Conservation (phyloP, 805 yeast species). For the Teunomyces panamensis region DNA sequence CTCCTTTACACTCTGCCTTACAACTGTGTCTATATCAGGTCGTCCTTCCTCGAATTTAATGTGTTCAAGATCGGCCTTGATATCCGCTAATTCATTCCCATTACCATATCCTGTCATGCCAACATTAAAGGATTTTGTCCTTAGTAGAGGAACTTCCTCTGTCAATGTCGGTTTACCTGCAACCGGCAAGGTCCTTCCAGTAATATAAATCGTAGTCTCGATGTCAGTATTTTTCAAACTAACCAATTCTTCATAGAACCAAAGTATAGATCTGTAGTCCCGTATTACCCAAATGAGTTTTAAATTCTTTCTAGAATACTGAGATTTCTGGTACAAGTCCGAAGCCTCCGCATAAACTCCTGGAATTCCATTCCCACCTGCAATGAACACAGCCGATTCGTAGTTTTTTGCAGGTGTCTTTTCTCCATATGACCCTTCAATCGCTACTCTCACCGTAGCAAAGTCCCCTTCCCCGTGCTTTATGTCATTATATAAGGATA, state of each 20-base stretch:
- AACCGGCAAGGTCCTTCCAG: not conserved
- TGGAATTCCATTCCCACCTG: conserved; percentile 68
- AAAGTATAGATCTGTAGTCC: conserved; percentile 46
- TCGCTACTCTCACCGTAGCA: conserved; percentile 38
- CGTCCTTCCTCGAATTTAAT: conserved; percentile 39
- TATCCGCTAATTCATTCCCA: conserved; percentile 1
- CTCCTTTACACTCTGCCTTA: conserved; percentile 7
- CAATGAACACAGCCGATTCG: conserved; percentile 48
- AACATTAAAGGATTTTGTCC: not conserved
- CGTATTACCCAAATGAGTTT: conserved; percentile 65
- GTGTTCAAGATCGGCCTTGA: conserved; percentile 24
- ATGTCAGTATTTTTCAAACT: conserved; percentile 24
- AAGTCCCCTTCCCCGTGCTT: conserved; percentile 29
- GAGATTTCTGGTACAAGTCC: conserved; percentile 11
- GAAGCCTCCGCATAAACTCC: conserved; percentile 47
- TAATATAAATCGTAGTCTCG: conserved; percentile 25
- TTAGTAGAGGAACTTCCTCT: not conserved
- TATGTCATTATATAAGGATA: conserved; percentile 30
- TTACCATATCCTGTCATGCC: not conserved
- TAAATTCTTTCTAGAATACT: conserved; percentile 8
- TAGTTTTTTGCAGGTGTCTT: conserved; percentile 46
- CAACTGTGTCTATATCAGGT: conserved; percentile 9
- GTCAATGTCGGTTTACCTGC: not conserved
- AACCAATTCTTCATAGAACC: conserved; percentile 48
- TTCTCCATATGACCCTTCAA: conserved; percentile 65